Evolutionary conservation across 257 asterid species (phyloP).

Genomic region (Nicotiana obtusifolia): DNA sequence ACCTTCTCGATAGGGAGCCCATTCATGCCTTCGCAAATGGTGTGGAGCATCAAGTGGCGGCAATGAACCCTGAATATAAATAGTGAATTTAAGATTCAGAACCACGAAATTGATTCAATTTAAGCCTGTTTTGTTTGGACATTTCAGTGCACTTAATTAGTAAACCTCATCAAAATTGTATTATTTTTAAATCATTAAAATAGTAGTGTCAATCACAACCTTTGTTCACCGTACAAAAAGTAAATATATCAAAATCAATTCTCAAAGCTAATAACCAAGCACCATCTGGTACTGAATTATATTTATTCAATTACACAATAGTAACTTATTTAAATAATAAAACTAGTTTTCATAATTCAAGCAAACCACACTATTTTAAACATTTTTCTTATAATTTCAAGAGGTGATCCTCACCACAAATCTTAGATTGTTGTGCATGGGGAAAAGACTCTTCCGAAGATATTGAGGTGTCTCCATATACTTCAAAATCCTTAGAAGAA

Average conservation of each 20-base stretch:
- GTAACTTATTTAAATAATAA: neutral
- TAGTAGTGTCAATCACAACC: neutral
- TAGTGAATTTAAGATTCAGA: neutral
- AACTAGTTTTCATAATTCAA: neutral
- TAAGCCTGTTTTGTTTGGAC: neutral
- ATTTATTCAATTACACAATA: neutral
- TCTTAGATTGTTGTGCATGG: slow-evolving; percentile 75
- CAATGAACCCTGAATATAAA: slow-evolving; percentile 59
- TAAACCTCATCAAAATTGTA: neutral
- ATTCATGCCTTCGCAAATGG: slow-evolving; percentile 95
- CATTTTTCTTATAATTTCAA: neutral
- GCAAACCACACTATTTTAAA: neutral
- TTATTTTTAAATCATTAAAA: neutral
- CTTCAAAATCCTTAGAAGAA: slow-evolving; percentile 75
- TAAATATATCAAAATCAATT: neutral
- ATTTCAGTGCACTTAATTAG: neutral
- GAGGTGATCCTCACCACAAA: slow-evolving; percentile 59
- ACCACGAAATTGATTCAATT: neutral
- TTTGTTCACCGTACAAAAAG: neutral
- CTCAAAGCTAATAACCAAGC: neutral
- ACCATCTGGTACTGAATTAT: neutral
- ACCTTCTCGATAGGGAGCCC: slow-evolving; percentile 98
- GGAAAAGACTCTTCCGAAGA: slow-evolving; percentile 87
- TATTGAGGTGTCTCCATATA: slow-evolving; percentile 97
- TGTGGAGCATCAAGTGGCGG: slow-evolving; percentile 98